Percentiles rank a stretch among this genome's conserved stretches.
These are phyloP conservation scores for Setaria viridis DNA, from an alignment of 202 grass and related monocot species.

Conservation along the genomic window DNA sequence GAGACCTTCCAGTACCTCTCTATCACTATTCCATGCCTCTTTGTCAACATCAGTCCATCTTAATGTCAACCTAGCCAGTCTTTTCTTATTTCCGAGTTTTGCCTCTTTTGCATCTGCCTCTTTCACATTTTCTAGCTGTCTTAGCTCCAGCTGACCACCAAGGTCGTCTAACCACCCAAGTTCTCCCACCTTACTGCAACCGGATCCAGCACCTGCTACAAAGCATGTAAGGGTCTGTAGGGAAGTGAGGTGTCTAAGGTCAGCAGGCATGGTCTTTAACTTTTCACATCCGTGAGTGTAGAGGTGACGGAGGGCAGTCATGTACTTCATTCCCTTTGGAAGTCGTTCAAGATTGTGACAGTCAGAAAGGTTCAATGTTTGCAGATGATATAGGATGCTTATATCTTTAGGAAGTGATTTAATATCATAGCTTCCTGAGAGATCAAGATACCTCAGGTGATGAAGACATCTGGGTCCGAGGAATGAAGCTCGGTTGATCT, in stretches of 20 bases:
- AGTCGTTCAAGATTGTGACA: rapidly evolving
- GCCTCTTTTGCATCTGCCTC: background rate
- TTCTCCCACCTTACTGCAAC: constrained; percentile 30
- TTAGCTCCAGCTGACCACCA: constrained; percentile 16
- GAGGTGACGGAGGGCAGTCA: constrained; percentile 50
- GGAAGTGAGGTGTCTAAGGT: constrained; percentile 16
- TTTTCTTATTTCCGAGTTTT: background rate
- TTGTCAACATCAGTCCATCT: background rate
- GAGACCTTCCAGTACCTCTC: constrained; percentile 30
- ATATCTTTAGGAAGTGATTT: background rate
- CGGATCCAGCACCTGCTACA: background rate
- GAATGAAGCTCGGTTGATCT: no score
- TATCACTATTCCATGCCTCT: background rate
- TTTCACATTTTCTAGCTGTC: constrained; percentile 26
- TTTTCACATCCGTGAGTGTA: rapidly evolving
- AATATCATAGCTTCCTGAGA: background rate
- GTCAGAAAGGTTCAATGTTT: background rate
- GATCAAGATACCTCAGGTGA: constrained; percentile 9
- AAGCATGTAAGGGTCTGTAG: constrained; percentile 51
- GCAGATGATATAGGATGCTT: background rate
- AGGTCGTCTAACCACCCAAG: constrained; percentile 22
- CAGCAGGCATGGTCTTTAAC: background rate
- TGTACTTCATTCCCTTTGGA: constrained; percentile 41
- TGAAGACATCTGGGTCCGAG: no score
- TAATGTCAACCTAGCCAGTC: background rate